These are phyloP conservation scores for Blumeriella jaapii DNA, from an alignment of 2,329 filamentous ascomycete species.

Conservation along the genomic window DNA sequence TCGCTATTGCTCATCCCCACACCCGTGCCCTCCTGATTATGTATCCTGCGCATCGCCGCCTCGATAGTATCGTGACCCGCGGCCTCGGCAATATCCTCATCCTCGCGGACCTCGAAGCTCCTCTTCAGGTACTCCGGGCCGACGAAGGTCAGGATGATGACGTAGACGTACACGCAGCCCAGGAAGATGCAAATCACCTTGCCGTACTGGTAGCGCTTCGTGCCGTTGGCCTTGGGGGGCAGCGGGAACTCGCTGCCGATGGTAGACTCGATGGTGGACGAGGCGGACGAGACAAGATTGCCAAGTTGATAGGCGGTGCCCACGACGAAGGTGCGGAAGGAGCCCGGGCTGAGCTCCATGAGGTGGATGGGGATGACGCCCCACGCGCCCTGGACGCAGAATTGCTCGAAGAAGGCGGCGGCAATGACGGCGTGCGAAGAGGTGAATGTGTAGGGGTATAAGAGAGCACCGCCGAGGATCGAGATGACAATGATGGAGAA, in stretches of 20 bases:
- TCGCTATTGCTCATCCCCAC: conserved; percentile 11
- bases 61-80: conserved; percentile 27
- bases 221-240: conserved; percentile 32
- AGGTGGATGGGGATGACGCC: conserved; percentile 62
- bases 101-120: conserved; percentile 35
- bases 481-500: conserved; percentile 55
- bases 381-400: conserved; percentile 68
- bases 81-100: conserved; percentile 34
- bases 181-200: conserved; percentile 87
- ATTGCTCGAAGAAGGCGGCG: conserved; percentile 74
- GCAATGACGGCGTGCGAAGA: conserved; percentile 54
- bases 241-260: conserved; percentile 66
- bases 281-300: conserved; percentile 62
- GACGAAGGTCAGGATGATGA: conserved; percentile 19
- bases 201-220: conserved; percentile 60
- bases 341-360: conserved; percentile 59
- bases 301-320: conserved; percentile 64
- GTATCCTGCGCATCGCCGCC: conserved; percentile 19
- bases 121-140: conserved; percentile 37
- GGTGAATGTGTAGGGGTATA: conserved; percentile 76
- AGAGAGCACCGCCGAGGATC: conserved; percentile 57
- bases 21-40: conserved; percentile 8
- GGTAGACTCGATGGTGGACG: conserved; percentile 66
- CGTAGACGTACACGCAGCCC: conserved; percentile 35
- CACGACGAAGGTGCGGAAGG: conserved; percentile 60